Evolutionary conservation across 169 alveolate species (phyloP).

Genomic region (Fabrea salina): DNA sequence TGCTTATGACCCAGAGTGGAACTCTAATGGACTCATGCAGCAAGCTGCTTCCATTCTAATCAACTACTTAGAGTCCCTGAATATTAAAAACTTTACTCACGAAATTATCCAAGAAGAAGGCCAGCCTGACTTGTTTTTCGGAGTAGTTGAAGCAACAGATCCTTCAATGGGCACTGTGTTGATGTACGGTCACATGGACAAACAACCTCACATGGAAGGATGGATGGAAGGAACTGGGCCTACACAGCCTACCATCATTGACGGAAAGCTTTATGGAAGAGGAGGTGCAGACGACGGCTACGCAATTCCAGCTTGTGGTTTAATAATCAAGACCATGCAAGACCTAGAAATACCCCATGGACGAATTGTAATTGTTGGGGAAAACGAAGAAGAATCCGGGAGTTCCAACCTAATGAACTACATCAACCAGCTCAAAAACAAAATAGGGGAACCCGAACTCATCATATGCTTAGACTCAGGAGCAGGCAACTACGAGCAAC

Average conservation of each 20-base stretch:
- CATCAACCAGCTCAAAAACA: slow-evolving; percentile 49
- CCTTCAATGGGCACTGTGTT: slow-evolving; percentile 51
- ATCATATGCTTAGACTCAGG: slow-evolving; percentile 81
- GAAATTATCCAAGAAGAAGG: slow-evolving; percentile 66
- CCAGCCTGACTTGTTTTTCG: slow-evolving; percentile 57
- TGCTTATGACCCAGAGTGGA: slow-evolving; percentile 76
- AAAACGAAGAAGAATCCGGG: slow-evolving; percentile 84
- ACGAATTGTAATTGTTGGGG: slow-evolving; percentile 65
- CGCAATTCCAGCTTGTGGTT: slow-evolving; percentile 60
- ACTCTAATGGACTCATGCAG: slow-evolving; percentile 61
- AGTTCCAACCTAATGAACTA: slow-evolving; percentile 52
- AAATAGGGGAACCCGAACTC: slow-evolving; percentile 66
- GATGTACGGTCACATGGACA: slow-evolving; percentile 83
- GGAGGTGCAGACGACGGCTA: slow-evolving; percentile 87
- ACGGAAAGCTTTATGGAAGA: slow-evolving; percentile 77
- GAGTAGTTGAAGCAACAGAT: slow-evolving; percentile 53
- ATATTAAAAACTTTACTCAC: slow-evolving; percentile 54
- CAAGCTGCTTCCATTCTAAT: slow-evolving; percentile 55
- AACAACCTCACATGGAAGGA: slow-evolving; percentile 78
- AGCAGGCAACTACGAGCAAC: slow-evolving; percentile 54
- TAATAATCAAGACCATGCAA: slow-evolving; percentile 69
- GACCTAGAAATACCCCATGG: slow-evolving; percentile 64
- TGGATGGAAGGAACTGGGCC: slow-evolving; percentile 77
- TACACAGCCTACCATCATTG: slow-evolving; percentile 64
- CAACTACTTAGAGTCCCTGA: slow-evolving; percentile 55